Conservation (phyloP, 2,329 filamentous ascomycete genomes). For the Lachnum nothofagi region DNA sequence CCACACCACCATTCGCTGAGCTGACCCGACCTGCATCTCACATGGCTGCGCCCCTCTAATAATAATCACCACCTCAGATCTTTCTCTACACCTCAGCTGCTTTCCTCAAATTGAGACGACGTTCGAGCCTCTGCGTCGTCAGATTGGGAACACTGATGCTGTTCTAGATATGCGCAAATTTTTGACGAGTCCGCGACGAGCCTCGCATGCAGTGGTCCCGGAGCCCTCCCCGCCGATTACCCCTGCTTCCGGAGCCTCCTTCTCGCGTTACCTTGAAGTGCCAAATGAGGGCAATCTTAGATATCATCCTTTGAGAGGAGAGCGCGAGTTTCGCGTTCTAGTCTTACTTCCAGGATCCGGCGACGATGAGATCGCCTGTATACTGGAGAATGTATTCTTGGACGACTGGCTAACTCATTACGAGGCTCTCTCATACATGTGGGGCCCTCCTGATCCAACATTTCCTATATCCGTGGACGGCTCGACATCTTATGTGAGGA, state of each 20-base stretch:
- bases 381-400: background rate
- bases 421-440: slow-evolving; percentile 1
- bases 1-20: background rate
- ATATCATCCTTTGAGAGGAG: background rate
- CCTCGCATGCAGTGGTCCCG: background rate
- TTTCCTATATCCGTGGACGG: background rate
- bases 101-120: background rate
- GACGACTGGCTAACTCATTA: background rate
- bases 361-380: background rate
- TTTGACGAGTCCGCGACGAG: background rate
- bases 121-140: background rate
- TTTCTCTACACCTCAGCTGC: background rate
- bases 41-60: background rate
- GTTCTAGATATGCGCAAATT: background rate
- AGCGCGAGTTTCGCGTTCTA: background rate
- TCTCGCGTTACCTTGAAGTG: background rate
- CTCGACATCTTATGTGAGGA: background rate
- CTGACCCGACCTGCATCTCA: background rate
- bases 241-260: background rate
- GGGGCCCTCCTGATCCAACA: background rate
- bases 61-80: background rate
- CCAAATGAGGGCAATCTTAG: background rate
- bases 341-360: background rate
- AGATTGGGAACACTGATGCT: background rate
- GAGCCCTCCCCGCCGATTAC: background rate